phyloP scores from a whole-genome alignment of 2,329 filamentous ascomycete species.

The Thelonectria discophora region DNA sequence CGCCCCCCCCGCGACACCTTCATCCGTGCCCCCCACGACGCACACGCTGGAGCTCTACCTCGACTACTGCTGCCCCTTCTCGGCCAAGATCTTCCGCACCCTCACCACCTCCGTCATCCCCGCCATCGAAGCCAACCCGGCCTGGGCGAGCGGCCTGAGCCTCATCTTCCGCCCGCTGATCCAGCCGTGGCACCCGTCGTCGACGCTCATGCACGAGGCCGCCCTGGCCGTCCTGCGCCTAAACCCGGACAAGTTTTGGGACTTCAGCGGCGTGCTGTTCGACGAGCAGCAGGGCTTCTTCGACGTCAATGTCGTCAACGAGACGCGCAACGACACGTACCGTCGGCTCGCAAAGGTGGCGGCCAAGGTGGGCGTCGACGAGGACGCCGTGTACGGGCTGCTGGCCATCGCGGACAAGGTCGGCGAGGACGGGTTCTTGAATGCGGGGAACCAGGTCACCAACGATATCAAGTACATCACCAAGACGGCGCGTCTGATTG shows the following conservation, averaged over 20 bases:
- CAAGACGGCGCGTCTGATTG: conserved; percentile 80
- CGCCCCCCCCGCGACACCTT: conserved; percentile 45
- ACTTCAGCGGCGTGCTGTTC: conserved; percentile 75
- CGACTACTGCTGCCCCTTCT: conserved; percentile 88
- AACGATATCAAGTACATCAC: conserved; percentile 85
- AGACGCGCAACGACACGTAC: conserved; percentile 87
- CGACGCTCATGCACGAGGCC: conserved; percentile 82
- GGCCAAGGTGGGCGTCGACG: conserved; percentile 71
- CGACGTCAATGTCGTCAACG: conserved; percentile 83
- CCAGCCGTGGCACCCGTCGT: conserved; percentile 94
- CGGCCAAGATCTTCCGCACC: conserved; percentile 77
- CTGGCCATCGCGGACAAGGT: conserved; percentile 76
- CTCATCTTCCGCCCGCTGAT: conserved; percentile 91
- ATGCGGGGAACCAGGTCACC: conserved; percentile 83
- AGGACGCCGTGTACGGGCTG: conserved; percentile 73
- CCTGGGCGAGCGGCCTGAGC: conserved; percentile 65
- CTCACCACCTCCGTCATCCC: conserved; percentile 74
- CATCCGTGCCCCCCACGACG: conserved; percentile 54
- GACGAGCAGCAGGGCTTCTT: conserved; percentile 79
- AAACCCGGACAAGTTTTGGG: conserved; percentile 78
- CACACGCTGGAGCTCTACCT: conserved; percentile 76
- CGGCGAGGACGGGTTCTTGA: conserved; percentile 72
- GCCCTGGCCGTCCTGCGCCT: conserved; percentile 80
- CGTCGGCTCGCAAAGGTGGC: conserved; percentile 80
- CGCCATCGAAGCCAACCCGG: conserved; percentile 68